Base-by-base conservation (phyloP, 306 rosid species). In the peach (Prunus persica) region DNA sequence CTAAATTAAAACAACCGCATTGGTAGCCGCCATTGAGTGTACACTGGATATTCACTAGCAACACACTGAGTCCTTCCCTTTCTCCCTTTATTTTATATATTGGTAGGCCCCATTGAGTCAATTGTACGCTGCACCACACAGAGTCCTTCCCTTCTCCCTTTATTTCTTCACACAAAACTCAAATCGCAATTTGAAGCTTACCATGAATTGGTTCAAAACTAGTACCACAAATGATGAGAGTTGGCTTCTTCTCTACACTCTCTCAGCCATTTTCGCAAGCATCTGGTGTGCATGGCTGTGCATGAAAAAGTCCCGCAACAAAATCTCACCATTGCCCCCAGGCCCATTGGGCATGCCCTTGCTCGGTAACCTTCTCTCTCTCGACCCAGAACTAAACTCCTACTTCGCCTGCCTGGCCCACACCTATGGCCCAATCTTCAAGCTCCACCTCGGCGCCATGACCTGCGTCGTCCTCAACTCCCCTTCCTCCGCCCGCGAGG, bases 331-430 rank as follows among this genome's bases (percentile, higher is more conserved):
- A 1, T 56, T 79, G 0, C 97, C 97, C 3, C 97, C 98, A 27
- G 95, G 95, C 2, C 98, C 96, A 1, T 41, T 46, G 6, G 93
- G 89, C 56, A 77, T 94, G 24, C 98, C 98, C 0, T 13, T 94
- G 2, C 47, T 92, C 25, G 95, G 95, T 0, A 91, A 90, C 81
- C 93, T 92, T 8, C 89, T 87, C 3, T 86, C 89, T 12, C 87
- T 94, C 0, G 81, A 89, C 18, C 93, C 98, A 8, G 87, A 92
- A 8, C 96, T 90, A 14, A 96, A 92, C 87, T 63, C 93, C 63
- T 88, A 92, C 83, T 84, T 94, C 70, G 69, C 86, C 0, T 4
- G 49, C 19, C 43, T 92, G 68, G 88, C 93, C 65, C 77, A 52
- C 1, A 41, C 69, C 63, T 69, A 90, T 65, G 95, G 96, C 5